A percentile compares a stretch with the other conserved stretches of the same genome.
These are phyloP conservation scores for Cercis canadensis DNA, from an alignment of 306 rosid genomes.

Conservation along the genomic window DNA sequence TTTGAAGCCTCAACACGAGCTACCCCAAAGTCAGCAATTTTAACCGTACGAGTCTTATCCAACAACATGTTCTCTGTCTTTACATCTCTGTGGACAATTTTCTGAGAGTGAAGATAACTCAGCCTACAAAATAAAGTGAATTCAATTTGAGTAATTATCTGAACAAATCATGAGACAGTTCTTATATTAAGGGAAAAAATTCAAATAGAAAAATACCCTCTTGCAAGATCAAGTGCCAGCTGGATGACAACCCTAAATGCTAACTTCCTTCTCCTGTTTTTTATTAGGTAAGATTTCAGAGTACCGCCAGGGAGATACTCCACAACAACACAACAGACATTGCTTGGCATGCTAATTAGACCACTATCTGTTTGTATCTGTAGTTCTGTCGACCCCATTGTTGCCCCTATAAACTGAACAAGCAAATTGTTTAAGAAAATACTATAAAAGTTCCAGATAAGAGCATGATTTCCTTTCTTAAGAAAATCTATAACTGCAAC, in stretches of 20 bases:
- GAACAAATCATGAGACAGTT: constrained; percentile 10
- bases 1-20: constrained; percentile 99
- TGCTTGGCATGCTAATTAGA: constrained; percentile 89
- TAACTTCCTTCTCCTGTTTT: constrained; percentile 91
- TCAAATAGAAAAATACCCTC: constrained; percentile 69
- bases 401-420: constrained; percentile 91
- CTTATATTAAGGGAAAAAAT: constrained; percentile 4
- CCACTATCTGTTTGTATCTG: constrained; percentile 91
- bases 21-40: constrained; percentile 98
- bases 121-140: constrained; percentile 60
- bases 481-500: not conserved
- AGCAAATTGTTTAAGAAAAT: constrained; percentile 10
- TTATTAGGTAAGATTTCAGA: constrained; percentile 82
- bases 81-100: constrained; percentile 96
- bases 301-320: constrained; percentile 95
- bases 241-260: constrained; percentile 90
- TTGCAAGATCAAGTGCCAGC: constrained; percentile 93
- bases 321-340: constrained; percentile 90
- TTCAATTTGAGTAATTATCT: constrained; percentile 28
- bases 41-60: constrained; percentile 83
- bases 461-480: no score
- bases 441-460: not conserved
- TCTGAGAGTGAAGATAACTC: constrained; percentile 94
- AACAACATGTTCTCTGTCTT: constrained; percentile 97
- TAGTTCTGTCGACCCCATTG: constrained; percentile 90